Conservation (phyloP, 495 filamentous ascomycete species). For the Tuber calosporum region DNA sequence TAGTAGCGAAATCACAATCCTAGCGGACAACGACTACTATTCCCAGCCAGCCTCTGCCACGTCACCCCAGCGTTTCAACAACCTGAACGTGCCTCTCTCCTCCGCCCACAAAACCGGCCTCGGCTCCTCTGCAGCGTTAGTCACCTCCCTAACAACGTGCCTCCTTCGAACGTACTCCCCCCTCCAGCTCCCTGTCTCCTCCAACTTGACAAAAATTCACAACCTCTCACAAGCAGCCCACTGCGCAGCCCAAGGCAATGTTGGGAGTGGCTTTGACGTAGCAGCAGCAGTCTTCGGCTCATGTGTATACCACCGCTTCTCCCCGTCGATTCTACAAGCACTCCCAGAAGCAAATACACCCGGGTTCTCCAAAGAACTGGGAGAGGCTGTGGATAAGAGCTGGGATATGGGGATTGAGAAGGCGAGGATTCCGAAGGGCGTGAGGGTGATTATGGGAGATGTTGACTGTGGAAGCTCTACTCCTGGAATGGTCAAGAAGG, state of each 20-base stretch:
- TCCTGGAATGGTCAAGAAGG: constrained; percentile 87
- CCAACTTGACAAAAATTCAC: constrained; percentile 55
- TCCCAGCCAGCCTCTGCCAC: constrained; percentile 56
- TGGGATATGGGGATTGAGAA: constrained; percentile 64
- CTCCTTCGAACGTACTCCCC: constrained; percentile 68
- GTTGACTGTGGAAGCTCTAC: constrained; percentile 92
- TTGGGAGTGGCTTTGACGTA: constrained; percentile 95
- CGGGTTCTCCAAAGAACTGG: constrained; percentile 61
- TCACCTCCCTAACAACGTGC: constrained; percentile 79
- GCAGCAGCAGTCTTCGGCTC: constrained; percentile 86
- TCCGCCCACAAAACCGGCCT: constrained; percentile 92
- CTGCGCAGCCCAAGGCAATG: constrained; percentile 92
- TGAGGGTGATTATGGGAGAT: constrained; percentile 82
- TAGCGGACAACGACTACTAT: constrained; percentile 95
- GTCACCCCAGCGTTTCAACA: constrained; percentile 55
- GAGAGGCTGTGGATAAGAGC: constrained; percentile 54
- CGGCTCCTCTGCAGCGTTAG: constrained; percentile 88
- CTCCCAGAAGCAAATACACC: constrained; percentile 57
- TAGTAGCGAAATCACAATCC: constrained; percentile 69
- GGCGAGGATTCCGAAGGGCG: constrained; percentile 53
- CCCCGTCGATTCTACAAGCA: constrained; percentile 60
- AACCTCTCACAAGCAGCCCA: constrained; percentile 90
- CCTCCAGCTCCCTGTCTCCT: constrained; percentile 47
- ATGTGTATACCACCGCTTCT: constrained; percentile 85
- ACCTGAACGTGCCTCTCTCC: constrained; percentile 66